Evolutionary conservation across 176 grass and related monocot species (phyloP), one percentile per base, ranked within the genome.

Genomic region (Carex kokanica): DNA sequence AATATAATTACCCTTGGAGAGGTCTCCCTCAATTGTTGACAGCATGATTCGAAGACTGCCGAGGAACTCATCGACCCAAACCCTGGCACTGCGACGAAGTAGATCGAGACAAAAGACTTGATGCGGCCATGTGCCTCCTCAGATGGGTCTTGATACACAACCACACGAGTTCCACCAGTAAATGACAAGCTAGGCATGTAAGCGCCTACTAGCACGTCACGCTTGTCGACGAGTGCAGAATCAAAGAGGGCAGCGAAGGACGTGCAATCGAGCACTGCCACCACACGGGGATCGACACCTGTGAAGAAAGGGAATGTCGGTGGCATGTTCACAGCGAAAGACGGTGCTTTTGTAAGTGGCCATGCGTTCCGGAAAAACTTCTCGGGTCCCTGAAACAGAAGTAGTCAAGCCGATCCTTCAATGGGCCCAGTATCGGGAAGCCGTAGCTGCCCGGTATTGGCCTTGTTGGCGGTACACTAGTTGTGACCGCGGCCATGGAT

Each of bases 281-380:
- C 89, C 2, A 94, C 85, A 51, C 90, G 95, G 2, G 92, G 90
- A 60, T 98, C 87, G 8, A 87, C 13, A 74, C 90, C 84, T 16
- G 88, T 9, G 84, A 98, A 93, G 87, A 98, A 98, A 24, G 95
- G 95, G 81, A 94, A 94, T 23, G 92, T 90, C 0, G 95, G 95
- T 5, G 95, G 95, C 87, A 98, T 93, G 90, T 98, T 98, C 86
- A 90, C 87, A n/a, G 23, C 90, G 95, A 87, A 98, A 98, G 20
- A 98, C 95, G 7, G 95, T 88, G 92, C 95, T 94, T 18, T 79
- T 31, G 86, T 94, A 79, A 20, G 74, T 53, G 13, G 85, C 64
- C 65, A 93, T 87, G 78, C 95, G 95, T 79, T 85, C 0, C 90
- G 87, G 83, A 98, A 98, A 88, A 93, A 98, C 25, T 88, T 90